Conservation (phyloP, 768 basidiomycete genomes). For the Psilocybe cyanescens region DNA sequence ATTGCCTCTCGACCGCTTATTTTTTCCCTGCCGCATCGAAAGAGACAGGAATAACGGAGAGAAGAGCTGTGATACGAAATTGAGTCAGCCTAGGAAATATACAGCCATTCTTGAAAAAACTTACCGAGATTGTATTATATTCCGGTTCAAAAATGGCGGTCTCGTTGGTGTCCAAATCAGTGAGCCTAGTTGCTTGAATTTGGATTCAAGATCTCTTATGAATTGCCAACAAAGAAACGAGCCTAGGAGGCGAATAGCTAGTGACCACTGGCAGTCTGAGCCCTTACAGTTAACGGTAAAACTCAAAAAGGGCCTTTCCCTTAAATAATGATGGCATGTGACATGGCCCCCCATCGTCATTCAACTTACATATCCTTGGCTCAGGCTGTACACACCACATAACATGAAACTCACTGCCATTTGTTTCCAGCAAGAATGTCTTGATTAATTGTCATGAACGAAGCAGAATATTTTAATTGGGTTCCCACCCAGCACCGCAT, state of each 20-base stretch:
- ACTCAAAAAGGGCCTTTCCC: neutral
- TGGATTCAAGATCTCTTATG: neutral
- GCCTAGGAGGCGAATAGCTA: neutral
- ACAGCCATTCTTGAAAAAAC: neutral
- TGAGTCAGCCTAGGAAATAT: neutral
- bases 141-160: neutral
- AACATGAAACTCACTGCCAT: no score
- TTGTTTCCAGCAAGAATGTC: no score
- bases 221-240: neutral
- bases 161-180: neutral
- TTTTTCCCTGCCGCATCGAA: slow-evolving; percentile 50
- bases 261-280: neutral
- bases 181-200: neutral
- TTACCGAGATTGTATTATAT: neutral
- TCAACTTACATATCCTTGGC: neutral
- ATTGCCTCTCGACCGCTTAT: slow-evolving; percentile 55
- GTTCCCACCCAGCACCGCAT: neutral
- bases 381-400: no score
- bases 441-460: neutral
- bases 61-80: slow-evolving; percentile 16
- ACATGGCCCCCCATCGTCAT: neutral
- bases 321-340: neutral
- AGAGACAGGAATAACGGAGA: slow-evolving; percentile 23
- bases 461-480: neutral
- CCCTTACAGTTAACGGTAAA: neutral